phyloP scores from a whole-genome alignment of 2,329 filamentous ascomycete species.

The Xylariaceae sp. region DNA sequence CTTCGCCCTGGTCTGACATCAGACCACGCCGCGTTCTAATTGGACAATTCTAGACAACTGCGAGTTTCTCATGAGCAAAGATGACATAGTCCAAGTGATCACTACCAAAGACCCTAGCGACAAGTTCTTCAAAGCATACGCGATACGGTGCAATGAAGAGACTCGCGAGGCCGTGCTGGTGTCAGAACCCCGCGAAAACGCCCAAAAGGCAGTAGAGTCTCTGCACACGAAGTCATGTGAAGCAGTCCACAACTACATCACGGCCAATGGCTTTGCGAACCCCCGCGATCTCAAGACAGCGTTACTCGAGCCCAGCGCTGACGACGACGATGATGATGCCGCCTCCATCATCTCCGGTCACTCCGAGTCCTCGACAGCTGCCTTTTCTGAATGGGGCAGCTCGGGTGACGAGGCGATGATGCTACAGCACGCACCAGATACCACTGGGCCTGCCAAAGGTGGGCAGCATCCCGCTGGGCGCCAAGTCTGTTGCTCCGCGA shows the following conservation, averaged over 20 bases:
- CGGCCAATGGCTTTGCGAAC: constrained; percentile 36
- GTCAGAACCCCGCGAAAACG: constrained; percentile 31
- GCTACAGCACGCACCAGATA: neutral
- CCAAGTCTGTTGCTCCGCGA: neutral
- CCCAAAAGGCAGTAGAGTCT: constrained; percentile 35
- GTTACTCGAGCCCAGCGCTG: constrained; percentile 20
- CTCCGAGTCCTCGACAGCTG: constrained; percentile 35
- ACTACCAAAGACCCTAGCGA: constrained; percentile 32
- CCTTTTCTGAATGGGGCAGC: constrained; percentile 37
- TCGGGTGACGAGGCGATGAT: constrained; percentile 37
- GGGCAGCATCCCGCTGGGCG: constrained; percentile 4
- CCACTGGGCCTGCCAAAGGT: constrained; percentile 1
- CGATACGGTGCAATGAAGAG: constrained; percentile 33
- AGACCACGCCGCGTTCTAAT: constrained; percentile 5
- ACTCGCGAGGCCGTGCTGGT: constrained; percentile 34
- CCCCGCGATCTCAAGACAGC: constrained; percentile 30
- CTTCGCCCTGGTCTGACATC: constrained; percentile 3
- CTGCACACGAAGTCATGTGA: constrained; percentile 41
- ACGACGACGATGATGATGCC: constrained; percentile 34
- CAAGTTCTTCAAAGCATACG: constrained; percentile 36
- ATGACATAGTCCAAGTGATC: constrained; percentile 38
- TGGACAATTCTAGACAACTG: constrained; percentile 39
- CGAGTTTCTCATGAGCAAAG: constrained; percentile 38
- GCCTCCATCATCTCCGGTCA: constrained; percentile 36
- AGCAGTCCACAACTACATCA: constrained; percentile 38